Base-by-base conservation (phyloP, 2,329 filamentous ascomycete species). In the Cadophora sp. region DNA sequence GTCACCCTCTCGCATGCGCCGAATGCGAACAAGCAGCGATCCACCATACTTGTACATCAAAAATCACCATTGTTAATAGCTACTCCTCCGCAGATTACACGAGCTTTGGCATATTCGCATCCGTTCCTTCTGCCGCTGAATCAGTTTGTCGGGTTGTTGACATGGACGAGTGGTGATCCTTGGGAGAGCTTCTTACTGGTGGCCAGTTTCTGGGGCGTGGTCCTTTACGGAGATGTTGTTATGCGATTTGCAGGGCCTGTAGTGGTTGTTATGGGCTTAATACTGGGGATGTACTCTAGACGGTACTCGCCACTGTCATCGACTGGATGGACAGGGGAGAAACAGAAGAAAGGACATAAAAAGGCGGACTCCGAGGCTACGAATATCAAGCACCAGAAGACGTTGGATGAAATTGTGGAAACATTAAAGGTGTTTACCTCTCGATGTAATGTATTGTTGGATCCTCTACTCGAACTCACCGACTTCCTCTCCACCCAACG, bases 161-260 rank as follows among this genome's bases (percentile, higher is more conserved):
- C 92, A 81, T 99, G 96, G 96, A 97, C 93, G 9, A 94, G 92
- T 0, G 92, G 88, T 48, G 96, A 99, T 78, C 90, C 94, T 0
- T 99, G 95, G 95, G 94, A 98, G 83, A 97, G 94, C 83, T 99
- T 98, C 77, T 83, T 99, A 69, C 80, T 99, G 37, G 86, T 99
- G 3, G 90, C 90, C 22, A 85, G 83, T 37, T 99, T 97, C 78
- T 99, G 96, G 96, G 91, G 89, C 3, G 81, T 90, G 12, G 91
- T 93, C 16, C 84, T 97, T 24, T 98, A 98, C 78, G 94, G 94
- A 59, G 94, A 97, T 82, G 83, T 87, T 24, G 84, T 97, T n/a
- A 84, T 97, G 72, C 87, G 92, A 73, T 91, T 89, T 80, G 91
- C 91, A 0, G 96, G 94, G 0, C 96, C 96, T 3, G 84, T 98